Percentiles rank a stretch among this genome's conserved stretches.
Conservation (phyloP, 2,329 filamentous ascomycete species). For the Zymoseptoria crescenta region DNA sequence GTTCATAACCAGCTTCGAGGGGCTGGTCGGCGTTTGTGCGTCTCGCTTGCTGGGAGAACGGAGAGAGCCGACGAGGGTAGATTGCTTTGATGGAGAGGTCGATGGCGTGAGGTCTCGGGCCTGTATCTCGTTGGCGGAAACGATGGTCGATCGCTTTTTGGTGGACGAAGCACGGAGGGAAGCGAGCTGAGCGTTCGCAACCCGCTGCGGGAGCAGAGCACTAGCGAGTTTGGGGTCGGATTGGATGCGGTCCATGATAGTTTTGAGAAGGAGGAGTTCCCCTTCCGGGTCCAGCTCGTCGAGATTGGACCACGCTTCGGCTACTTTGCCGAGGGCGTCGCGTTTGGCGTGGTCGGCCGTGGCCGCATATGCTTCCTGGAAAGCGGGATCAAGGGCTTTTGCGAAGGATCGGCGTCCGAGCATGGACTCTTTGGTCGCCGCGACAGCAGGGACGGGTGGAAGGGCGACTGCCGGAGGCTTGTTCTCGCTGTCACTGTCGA, state of each 20-base stretch:
- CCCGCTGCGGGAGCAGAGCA: conserved; percentile 34
- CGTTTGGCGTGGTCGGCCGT: conserved; percentile 58
- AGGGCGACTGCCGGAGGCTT: conserved; percentile 39
- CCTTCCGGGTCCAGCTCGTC: conserved; percentile 87
- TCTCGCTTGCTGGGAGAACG: conserved; percentile 21
- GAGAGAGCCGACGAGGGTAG: conserved; percentile 3
- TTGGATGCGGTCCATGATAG: conserved; percentile 65
- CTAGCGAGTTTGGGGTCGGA: conserved; percentile 57
- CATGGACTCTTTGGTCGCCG: conserved; percentile 64
- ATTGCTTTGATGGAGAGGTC: conserved; percentile 22
- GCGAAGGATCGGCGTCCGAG: conserved; percentile 74
- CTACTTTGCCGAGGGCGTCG: conserved; percentile 73
- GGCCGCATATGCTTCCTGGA: conserved; percentile 81
- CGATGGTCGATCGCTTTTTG: conserved; percentile 17
- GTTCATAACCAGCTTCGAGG: conserved; percentile 63
- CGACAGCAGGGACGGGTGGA: conserved; percentile 19
- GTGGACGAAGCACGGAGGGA: conserved; percentile 23
- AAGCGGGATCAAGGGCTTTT: conserved; percentile 71
- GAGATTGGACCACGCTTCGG: conserved; percentile 76
- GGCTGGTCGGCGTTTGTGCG: conserved; percentile 16
- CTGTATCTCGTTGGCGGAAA: conserved; percentile 14
- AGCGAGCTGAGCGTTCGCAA: conserved; percentile 30
- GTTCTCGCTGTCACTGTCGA: conserved; percentile 54
- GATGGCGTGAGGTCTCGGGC: conserved; percentile 19
- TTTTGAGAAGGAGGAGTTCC: conserved; percentile 73